Conservation (phyloP, 2,329 filamentous ascomycete species). For the Penicillium sp. region DNA sequence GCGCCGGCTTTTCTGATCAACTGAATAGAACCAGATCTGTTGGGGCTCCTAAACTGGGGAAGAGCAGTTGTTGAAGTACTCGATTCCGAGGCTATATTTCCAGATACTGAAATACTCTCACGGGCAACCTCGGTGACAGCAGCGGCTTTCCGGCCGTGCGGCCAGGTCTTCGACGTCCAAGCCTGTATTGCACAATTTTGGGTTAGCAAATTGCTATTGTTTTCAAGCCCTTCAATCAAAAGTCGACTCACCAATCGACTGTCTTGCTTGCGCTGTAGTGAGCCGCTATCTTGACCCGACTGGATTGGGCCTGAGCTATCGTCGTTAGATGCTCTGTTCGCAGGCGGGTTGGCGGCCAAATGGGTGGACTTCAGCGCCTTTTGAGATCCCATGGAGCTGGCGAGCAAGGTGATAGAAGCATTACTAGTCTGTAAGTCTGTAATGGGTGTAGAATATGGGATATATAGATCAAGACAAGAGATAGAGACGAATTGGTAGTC, state of each 20-base stretch:
- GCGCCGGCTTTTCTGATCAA: slow-evolving; percentile 38
- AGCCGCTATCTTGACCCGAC: slow-evolving; percentile 20
- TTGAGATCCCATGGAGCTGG: slow-evolving; percentile 40
- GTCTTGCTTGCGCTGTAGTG: slow-evolving; percentile 24
- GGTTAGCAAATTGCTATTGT: neutral
- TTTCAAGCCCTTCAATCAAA: neutral
- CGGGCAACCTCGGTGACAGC: slow-evolving; percentile 48
- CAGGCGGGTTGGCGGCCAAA: slow-evolving; percentile 23
- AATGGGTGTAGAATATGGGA: neutral
- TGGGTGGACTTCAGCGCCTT: slow-evolving; percentile 42
- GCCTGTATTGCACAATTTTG: slow-evolving; percentile 20
- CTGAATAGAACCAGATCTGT: slow-evolving; percentile 36
- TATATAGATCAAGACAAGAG: neutral
- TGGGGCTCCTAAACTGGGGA: slow-evolving; percentile 23
- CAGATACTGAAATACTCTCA: slow-evolving; percentile 46
- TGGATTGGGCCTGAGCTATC: slow-evolving; percentile 19
- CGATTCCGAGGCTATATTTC: slow-evolving; percentile 33
- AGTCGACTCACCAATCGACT: slow-evolving; percentile 27
- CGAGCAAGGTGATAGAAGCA: slow-evolving; percentile 29
- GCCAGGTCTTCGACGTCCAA: slow-evolving; percentile 47
- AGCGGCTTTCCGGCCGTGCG: slow-evolving; percentile 42
- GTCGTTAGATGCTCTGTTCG: slow-evolving; percentile 17
- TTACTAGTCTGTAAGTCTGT: slow-evolving; percentile 20
- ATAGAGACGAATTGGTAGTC: neutral
- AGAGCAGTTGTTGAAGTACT: slow-evolving; percentile 29